Evolutionary conservation across 2,329 filamentous ascomycete genomes (phyloP).

Genomic region (Aspergillus quadrilineatus): DNA sequence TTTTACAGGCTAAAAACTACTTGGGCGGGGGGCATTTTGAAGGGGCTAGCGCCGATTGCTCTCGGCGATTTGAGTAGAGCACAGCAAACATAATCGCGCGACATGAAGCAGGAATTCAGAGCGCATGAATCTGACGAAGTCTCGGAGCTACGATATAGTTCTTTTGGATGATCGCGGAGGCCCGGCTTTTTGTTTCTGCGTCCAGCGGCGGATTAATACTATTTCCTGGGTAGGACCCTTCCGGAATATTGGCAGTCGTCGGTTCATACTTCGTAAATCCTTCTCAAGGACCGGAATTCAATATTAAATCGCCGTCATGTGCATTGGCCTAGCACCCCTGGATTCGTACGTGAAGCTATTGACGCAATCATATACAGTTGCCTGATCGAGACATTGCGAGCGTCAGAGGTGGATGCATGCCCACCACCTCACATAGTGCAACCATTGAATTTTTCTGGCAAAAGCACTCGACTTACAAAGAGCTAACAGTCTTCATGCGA

Average conservation of each 20-base stretch:
- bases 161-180: constrained; percentile 38
- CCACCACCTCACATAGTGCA: background rate
- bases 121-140: constrained; percentile 16
- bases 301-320: background rate
- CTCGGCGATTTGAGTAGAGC: constrained; percentile 33
- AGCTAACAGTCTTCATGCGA: background rate
- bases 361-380: background rate
- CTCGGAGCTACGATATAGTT: constrained; percentile 27
- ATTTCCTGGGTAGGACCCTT: constrained; percentile 31
- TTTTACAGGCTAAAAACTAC: constrained; percentile 40
- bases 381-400: background rate
- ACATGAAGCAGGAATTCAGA: constrained; percentile 18
- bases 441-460: background rate
- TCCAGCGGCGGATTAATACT: constrained; percentile 43
- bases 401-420: background rate
- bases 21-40: constrained; percentile 33
- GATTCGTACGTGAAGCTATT: background rate
- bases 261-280: background rate
- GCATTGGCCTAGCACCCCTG: background rate
- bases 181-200: constrained; percentile 45
- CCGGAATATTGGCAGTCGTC: background rate
- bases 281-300: background rate
- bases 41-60: constrained; percentile 36
- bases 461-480: background rate
- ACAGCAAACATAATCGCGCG: constrained; percentile 33